Base-by-base conservation (phyloP, 441 rosid genomes). In the Jatropha podagrica region DNA sequence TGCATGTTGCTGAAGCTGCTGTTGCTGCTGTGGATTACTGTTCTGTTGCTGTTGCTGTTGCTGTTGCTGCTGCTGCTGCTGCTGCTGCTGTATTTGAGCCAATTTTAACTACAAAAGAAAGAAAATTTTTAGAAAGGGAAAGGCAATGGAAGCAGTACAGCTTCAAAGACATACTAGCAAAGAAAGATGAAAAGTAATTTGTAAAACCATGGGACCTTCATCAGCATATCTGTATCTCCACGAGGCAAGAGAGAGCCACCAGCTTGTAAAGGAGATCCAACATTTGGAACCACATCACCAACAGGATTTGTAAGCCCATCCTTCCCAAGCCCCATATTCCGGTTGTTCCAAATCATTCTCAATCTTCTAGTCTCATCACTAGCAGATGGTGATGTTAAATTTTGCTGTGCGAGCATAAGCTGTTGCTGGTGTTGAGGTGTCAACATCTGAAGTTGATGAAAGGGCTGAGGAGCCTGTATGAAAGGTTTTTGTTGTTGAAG, bases 361-460 rank as follows among this genome's bases (percentile, higher is more conserved):
- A 89, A 70, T 81, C 90, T 91, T 83, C 94, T 86, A 75, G 72
- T 86, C 63, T 93, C 99, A 56, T 93, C 97, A 83, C 81, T 85
- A 65, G 79, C 89, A 68, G 95, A 79, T 64, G 93, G 92, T 23
- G 91, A 86, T 42, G 93, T 87, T 77, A 90, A 65, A 79, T 76
- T 92, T 79, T 90, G 98, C 71, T 90, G 97, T 40, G 97, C 90
- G 67, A 92, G 88, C 91, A 92, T 79, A 77, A 88, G 92, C 75
- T 90, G 98, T 74, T 95, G 98, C 80, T 89, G 97, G 73, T 92
- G 97, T 74, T 90, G 96, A 41, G 93, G 92, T 69, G 91, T 63
- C 79, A 90, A 58, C 92, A 89, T 86, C 85, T 90, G 95, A 80
- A 94, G 89, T 75, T 89, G 94, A 77, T 86, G 91, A 83, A 88